Conservation (phyloP, 441 rosid species). For the Pelargonium myrrhifolium region DNA sequence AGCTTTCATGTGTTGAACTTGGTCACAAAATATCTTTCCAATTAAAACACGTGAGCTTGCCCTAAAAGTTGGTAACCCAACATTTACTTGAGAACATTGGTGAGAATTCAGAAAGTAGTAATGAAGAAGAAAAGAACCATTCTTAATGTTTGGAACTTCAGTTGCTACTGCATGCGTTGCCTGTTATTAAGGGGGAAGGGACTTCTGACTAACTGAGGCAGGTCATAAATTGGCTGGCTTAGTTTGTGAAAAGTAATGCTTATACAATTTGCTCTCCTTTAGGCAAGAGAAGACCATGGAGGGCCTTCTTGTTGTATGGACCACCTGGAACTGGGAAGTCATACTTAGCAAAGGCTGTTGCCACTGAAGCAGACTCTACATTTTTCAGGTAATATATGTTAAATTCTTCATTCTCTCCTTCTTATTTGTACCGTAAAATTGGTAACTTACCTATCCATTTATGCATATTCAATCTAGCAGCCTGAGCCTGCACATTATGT, state of each 20-base stretch:
- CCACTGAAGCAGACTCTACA: slow-evolving; percentile 96
- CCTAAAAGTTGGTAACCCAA: neutral
- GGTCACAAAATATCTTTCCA: no score
- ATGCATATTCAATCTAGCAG: no score
- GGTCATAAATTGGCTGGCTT: neutral
- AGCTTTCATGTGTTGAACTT: no score
- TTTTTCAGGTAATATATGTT: slow-evolving; percentile 66
- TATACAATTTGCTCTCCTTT: slow-evolving; percentile 10
- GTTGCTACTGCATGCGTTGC: neutral
- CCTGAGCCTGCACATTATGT: neutral
- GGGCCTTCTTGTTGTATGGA: slow-evolving; percentile 90
- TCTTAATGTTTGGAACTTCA: neutral
- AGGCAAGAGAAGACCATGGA: slow-evolving; percentile 97
- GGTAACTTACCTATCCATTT: neutral
- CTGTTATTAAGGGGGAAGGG: neutral
- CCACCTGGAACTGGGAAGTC: slow-evolving; percentile 99
- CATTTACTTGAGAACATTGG: neutral
- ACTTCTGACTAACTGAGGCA: neutral
- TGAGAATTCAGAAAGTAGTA: neutral
- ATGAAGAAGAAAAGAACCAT: neutral
- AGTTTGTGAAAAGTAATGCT: neutral
- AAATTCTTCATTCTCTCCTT: neutral
- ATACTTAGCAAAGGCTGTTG: slow-evolving; percentile 99
- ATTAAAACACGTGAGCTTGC: no score
- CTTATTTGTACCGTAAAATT: neutral